Conservation (phyloP, 2,329 filamentous ascomycete genomes). For the Helotiales sp. region DNA sequence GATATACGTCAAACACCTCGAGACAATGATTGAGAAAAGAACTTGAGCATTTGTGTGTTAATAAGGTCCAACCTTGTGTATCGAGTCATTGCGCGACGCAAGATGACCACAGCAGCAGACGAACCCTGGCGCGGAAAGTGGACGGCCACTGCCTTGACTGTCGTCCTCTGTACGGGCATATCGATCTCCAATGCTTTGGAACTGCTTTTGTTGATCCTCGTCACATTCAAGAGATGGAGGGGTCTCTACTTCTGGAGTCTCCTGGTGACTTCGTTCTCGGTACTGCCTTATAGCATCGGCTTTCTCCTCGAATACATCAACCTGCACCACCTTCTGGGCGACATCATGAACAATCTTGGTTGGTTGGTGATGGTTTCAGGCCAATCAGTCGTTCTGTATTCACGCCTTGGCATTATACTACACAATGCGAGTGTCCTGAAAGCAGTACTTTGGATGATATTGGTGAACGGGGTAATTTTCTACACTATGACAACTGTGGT, state of each 20-base stretch:
- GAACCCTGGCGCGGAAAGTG: slow-evolving; percentile 3
- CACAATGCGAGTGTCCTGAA: slow-evolving; percentile 39
- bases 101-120: no score
- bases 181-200: slow-evolving; percentile 12
- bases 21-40: no score
- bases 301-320: background rate
- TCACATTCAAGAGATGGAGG: slow-evolving; percentile 5
- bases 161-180: slow-evolving; percentile 9
- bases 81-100: no score
- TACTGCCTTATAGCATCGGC: slow-evolving; percentile 6
- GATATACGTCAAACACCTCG: no score
- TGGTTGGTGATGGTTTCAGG: slow-evolving; percentile 42
- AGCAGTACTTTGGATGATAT: slow-evolving; percentile 46
- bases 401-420: slow-evolving; percentile 47
- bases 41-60: no score
- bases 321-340: background rate
- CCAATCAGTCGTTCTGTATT: slow-evolving; percentile 49
- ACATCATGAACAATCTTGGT: slow-evolving; percentile 33
- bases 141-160: slow-evolving; percentile 8
- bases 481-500: slow-evolving; percentile 48
- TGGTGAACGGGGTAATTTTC: slow-evolving; percentile 42
- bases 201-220: slow-evolving; percentile 7
- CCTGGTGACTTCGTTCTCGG: slow-evolving; percentile 3
- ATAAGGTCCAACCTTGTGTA: no score
- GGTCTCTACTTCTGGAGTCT: slow-evolving; percentile 16